A percentile compares a stretch with the other conserved stretches of the same genome.
Evolutionary conservation across 225 moss, liverwort and hornwort species (phyloP).

Genomic region (Antitrichia curtipendula): DNA sequence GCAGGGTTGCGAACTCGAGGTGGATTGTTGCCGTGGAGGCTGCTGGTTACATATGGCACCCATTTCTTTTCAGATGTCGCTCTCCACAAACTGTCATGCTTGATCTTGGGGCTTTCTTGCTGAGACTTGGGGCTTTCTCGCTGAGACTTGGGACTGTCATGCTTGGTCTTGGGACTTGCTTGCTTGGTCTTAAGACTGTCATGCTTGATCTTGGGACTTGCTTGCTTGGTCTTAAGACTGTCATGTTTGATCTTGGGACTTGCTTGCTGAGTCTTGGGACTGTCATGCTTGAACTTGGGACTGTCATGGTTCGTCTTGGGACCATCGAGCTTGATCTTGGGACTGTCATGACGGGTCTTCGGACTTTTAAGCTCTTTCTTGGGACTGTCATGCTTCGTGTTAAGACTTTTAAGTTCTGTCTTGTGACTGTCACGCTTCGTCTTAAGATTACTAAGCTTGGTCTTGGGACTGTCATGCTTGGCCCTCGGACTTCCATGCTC

Average conservation of each 20-base stretch:
- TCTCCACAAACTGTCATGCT: background rate
- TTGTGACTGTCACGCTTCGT: background rate
- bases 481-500: background rate
- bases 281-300: background rate
- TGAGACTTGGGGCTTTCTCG: background rate
- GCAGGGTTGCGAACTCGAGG: background rate
- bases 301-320: background rate
- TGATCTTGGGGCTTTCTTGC: background rate
- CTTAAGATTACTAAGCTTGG: background rate
- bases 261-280: background rate
- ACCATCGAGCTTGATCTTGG: background rate
- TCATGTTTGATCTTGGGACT: background rate
- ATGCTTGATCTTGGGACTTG: background rate
- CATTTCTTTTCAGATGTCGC: background rate
- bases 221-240: background rate
- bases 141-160: background rate
- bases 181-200: background rate
- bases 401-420: too few relatives aligned
- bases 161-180: background rate
- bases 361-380: background rate
- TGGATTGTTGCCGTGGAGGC: background rate
- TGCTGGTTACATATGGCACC: conserved; percentile 21
- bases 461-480: background rate
- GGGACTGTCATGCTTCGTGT: background rate
- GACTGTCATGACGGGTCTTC: background rate